These are phyloP conservation scores for Amanita phalloides DNA, from an alignment of 768 basidiomycete species.

Conservation along the genomic window DNA sequence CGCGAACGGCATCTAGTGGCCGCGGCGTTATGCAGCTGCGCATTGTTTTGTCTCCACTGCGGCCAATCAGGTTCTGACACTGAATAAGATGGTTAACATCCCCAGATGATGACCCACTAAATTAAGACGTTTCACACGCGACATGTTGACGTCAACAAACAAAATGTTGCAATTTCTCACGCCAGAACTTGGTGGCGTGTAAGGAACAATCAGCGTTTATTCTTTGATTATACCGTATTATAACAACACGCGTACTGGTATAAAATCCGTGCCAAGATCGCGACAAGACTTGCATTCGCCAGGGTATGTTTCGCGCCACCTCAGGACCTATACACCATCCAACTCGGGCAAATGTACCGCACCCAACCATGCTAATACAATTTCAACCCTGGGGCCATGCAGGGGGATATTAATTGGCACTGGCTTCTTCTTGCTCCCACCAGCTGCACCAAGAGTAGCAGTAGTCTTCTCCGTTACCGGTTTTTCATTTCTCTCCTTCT, in stretches of 20 bases:
- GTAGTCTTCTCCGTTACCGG: slow-evolving; percentile 37
- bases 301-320: background rate
- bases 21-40: no score
- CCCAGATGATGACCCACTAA: no score
- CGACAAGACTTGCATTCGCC: background rate
- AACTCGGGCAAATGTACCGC: slow-evolving; percentile 73
- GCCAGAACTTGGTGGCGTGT: background rate
- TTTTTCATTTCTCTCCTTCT: slow-evolving; percentile 47
- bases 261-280: background rate
- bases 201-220: background rate
- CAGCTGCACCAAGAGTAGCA: slow-evolving; percentile 9
- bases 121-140: background rate
- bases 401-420: slow-evolving; percentile 70
- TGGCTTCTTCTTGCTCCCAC: slow-evolving; percentile 35
- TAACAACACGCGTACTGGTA: background rate
- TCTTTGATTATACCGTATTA: background rate
- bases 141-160: no score
- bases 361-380: slow-evolving; percentile 77
- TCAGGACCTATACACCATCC: slow-evolving; percentile 23
- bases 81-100: no score
- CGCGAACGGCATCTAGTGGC: no score
- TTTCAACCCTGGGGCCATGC: slow-evolving; percentile 79
- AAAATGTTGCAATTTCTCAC: background rate
- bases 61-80: no score
- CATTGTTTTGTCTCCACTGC: no score